Evolutionary conservation across 306 rosid species (phyloP).

Genomic region (Inga laurina): DNA sequence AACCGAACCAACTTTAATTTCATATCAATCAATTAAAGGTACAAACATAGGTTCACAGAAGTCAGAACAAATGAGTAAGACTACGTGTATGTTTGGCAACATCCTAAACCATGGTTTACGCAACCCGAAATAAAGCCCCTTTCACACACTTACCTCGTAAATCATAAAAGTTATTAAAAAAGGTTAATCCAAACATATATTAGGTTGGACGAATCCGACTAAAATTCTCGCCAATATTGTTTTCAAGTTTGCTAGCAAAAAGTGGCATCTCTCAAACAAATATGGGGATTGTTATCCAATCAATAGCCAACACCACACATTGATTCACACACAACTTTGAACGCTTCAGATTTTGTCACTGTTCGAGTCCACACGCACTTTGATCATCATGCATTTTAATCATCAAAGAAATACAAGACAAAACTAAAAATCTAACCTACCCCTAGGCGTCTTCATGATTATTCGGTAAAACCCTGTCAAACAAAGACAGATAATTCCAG

Average conservation of each 20-base stretch:
- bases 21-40: background rate
- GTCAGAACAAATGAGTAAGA: background rate
- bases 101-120: too few species aligned
- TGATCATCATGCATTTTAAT: background rate
- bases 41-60: background rate
- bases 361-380: background rate
- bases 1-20: background rate
- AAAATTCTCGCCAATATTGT: slow-evolving; percentile 22
- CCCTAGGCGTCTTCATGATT: slow-evolving; percentile 9
- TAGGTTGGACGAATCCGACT: background rate
- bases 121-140: too few species aligned
- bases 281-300: background rate
- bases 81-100: too few species aligned
- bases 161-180: too few species aligned
- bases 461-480: slow-evolving; percentile 1
- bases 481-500: slow-evolving; percentile 24
- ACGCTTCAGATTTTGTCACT: background rate
- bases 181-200: too few species aligned
- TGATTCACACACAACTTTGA: background rate
- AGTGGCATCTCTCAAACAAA: background rate
- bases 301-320: background rate
- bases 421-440: slow-evolving; percentile 23
- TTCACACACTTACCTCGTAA: too few species aligned
- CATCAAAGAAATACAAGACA: background rate
- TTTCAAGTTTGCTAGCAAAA: background rate